Base-by-base conservation (phyloP, 768 basidiomycete species). In the Omphalotus guepiniiformis region DNA sequence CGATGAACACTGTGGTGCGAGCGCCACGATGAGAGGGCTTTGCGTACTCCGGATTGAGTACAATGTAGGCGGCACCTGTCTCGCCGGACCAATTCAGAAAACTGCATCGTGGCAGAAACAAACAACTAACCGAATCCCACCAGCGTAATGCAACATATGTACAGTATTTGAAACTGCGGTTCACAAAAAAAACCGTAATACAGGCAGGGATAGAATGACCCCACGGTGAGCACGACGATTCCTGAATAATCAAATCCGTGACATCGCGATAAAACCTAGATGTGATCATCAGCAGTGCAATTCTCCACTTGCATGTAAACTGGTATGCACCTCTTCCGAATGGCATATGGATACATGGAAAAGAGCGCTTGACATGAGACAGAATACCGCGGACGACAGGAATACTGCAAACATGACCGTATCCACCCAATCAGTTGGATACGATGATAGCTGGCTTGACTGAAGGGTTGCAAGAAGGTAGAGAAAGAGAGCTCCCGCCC, bases 141-240 rank as follows among this genome's bases (percentile, higher is more conserved):
- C 9, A 76, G 37, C 16, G 70, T 68, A 41, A 86, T 80, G 9
- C 64, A 53, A 16, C 69, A 52, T 19, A 84, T 66, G 60, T 88
- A 87, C 26, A 80, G 62, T n/a, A 63, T 46, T 59, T 79, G 80
- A 42, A 71, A 68, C 30, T 64, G 56, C 6, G 75, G 70, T 25
- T 84, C 71, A 58, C 86, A 88, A 65, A 76, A 86, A 64, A 88
- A 89, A 2, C 79, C 84, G 60, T 90, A 92, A 59, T 85, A 86
- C 32, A 93, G 68, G 52, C 73, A 79, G 5, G 91, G 86, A 54
- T 80, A 80, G 62, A 84, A 85, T 27, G 88, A 91, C 21, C 91
- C 92, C 36, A 87, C 81, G 34, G 72, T 88, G 47, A 90, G 73
- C 26, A 82, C 74, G 40, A 85, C 76, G 53, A 95, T 95, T 9